A percentile compares a stretch with the other conserved stretches of the same genome.
Evolutionary conservation across 176 grass and related monocot genomes (phyloP).

Genomic region (Avena insularis): DNA sequence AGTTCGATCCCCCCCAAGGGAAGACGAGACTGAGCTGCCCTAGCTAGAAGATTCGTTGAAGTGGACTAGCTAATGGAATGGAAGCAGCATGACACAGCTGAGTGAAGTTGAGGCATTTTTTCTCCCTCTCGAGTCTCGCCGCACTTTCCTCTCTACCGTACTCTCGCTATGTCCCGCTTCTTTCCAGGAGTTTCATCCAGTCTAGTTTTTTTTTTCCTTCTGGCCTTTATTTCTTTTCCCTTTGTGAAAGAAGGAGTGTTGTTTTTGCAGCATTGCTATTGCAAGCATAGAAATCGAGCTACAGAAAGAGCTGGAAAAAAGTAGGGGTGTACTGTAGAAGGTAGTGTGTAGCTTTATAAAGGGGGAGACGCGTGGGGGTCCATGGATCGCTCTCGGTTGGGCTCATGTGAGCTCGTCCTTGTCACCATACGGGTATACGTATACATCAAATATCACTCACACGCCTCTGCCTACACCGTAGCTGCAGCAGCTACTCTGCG

Average conservation of each 20-base stretch:
- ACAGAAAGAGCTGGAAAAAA: slow-evolving; percentile 29
- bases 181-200: slow-evolving; percentile 1
- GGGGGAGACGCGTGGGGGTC: slow-evolving; percentile 11
- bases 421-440: slow-evolving; percentile 51
- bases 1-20: slow-evolving; percentile 35
- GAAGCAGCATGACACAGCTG: background rate
- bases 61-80: slow-evolving; percentile 12
- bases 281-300: background rate
- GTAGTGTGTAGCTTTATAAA: slow-evolving; percentile 62
- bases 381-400: slow-evolving; percentile 37
- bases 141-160: background rate
- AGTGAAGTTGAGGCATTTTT: background rate
- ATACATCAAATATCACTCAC: slow-evolving; percentile 55
- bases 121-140: background rate
- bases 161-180: background rate
- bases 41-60: slow-evolving; percentile 48
- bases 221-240: background rate
- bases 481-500: slow-evolving; percentile 8
- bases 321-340: slow-evolving; percentile 46
- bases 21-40: slow-evolving; percentile 29
- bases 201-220: background rate
- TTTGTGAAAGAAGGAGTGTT: background rate
- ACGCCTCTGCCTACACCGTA: slow-evolving; percentile 38
- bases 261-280: background rate
- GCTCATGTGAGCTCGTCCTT: slow-evolving; percentile 82